Conservation (phyloP, 176 grass and related monocot species). For the Guadua angustifolia region DNA sequence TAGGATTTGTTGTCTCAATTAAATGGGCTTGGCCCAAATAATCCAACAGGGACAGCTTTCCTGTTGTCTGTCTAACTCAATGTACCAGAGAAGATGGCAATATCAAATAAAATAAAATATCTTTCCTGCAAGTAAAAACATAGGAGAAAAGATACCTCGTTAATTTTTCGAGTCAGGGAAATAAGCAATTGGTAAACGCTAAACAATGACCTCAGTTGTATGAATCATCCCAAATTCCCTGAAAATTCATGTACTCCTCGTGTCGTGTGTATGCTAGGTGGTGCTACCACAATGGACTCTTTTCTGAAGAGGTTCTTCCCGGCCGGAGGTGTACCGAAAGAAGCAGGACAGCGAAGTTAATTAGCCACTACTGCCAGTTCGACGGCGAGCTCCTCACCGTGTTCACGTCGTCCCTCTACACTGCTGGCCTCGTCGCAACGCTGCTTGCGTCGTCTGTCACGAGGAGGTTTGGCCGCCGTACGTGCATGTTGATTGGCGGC, state of each 20-base stretch:
- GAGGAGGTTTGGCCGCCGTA: slow-evolving; percentile 58
- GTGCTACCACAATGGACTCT: slow-evolving; percentile 71
- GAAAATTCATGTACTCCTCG: slow-evolving; percentile 18
- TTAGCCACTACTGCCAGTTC: slow-evolving; percentile 75
- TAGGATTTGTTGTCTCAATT: no score
- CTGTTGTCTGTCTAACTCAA: slow-evolving; percentile 7
- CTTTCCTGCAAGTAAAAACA: background rate
- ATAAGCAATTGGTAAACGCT: background rate
- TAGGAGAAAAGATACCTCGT: background rate
- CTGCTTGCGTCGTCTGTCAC: slow-evolving; percentile 64
- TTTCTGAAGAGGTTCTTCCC: slow-evolving; percentile 88
- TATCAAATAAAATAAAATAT: background rate
- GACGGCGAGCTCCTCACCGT: slow-evolving; percentile 75
- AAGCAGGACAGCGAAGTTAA: slow-evolving; percentile 43
- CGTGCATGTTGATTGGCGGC: slow-evolving; percentile 74
- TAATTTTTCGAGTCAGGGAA: background rate
- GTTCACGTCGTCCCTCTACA: slow-evolving; percentile 87
- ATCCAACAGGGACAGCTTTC: no score
- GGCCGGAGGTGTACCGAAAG: slow-evolving; percentile 59
- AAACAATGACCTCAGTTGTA: background rate
- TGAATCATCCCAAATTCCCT: background rate
- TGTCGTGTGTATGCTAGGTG: slow-evolving; percentile 38
- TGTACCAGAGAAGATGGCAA: background rate
- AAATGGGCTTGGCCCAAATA: no score
- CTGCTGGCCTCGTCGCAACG: slow-evolving; percentile 72